These are phyloP conservation scores for Salix viminalis DNA, from an alignment of 345 rosid species.

Conservation along the genomic window DNA sequence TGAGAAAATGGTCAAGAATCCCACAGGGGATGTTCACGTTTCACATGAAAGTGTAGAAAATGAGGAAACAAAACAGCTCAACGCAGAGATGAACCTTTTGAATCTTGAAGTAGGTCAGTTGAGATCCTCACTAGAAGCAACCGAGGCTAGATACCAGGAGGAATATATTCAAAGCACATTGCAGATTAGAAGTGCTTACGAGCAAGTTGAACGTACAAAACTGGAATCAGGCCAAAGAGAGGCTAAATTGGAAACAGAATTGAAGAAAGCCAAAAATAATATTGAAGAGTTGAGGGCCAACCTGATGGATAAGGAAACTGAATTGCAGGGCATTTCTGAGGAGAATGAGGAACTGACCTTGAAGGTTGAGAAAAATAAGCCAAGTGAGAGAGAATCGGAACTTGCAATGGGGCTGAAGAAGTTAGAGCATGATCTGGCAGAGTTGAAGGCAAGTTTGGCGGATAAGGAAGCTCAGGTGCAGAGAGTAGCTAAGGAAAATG, in stretches of 20 bases:
- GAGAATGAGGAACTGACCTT: conserved; percentile 59
- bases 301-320: conserved; percentile 80
- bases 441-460: conserved; percentile 44
- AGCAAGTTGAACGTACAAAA: conserved; percentile 57
- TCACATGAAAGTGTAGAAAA: conserved; percentile 25
- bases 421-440: conserved; percentile 48
- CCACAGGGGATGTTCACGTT: conserved; percentile 19
- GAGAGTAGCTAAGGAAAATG: conserved; percentile 43
- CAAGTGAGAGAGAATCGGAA: conserved; percentile 39
- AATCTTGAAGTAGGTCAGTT: conserved; percentile 58
- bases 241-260: conserved; percentile 48
- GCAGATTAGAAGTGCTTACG: conserved; percentile 81
- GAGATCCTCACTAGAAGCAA: conserved; percentile 61
- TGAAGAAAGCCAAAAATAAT: conserved; percentile 37
- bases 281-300: conserved; percentile 66
- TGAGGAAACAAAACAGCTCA: conserved; percentile 41
- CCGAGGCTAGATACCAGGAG: conserved; percentile 80
- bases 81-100: conserved; percentile 47
- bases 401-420: conserved; percentile 44
- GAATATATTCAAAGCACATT: conserved; percentile 81
- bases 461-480: conserved; percentile 54
- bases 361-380: conserved; percentile 39
- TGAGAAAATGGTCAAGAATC: conserved; percentile 24
- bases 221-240: conserved; percentile 53
- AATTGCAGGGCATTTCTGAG: conserved; percentile 59